Evolutionary conservation across 169 alveolate species (phyloP).

Genomic region (Cryptosporidium sp.): DNA sequence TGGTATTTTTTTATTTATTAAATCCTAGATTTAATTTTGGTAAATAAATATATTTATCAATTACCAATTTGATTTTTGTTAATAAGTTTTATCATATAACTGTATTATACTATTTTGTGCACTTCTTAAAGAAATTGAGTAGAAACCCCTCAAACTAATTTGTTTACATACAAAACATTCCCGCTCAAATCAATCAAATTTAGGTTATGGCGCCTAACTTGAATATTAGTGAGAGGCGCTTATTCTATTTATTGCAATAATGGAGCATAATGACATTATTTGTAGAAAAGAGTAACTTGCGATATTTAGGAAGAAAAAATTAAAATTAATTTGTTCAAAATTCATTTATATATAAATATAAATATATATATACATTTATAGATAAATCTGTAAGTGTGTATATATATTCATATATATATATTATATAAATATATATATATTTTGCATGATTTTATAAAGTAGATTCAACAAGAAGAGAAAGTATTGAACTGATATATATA

Average conservation of each 20-base stretch:
- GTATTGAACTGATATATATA: neutral
- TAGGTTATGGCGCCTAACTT: neutral
- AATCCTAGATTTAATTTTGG: neutral
- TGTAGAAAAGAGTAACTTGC: neutral
- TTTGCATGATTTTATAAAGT: too few species aligned
- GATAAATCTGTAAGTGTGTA: too few species aligned
- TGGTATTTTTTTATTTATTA: too few species aligned
- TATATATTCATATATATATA: neutral
- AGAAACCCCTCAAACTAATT: neutral
- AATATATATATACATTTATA: neutral
- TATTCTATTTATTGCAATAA: constrained; percentile 21
- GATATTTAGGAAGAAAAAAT: neutral
- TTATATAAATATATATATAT: too few species aligned
- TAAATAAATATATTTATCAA: too few species aligned
- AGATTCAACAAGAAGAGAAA: neutral
- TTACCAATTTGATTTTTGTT: too few species aligned
- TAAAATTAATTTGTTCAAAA: too few species aligned
- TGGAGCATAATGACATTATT: constrained; percentile 15
- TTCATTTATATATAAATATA: neutral
- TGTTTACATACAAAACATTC: neutral
- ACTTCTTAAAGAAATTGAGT: neutral
- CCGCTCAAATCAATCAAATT: neutral
- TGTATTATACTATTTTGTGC: neutral
- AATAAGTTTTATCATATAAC: neutral
- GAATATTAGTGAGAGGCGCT: neutral